Evolutionary conservation across 306 rosid species (phyloP), one percentile per base, ranked within the genome.

Genomic region (Citrullus colocynthis): DNA sequence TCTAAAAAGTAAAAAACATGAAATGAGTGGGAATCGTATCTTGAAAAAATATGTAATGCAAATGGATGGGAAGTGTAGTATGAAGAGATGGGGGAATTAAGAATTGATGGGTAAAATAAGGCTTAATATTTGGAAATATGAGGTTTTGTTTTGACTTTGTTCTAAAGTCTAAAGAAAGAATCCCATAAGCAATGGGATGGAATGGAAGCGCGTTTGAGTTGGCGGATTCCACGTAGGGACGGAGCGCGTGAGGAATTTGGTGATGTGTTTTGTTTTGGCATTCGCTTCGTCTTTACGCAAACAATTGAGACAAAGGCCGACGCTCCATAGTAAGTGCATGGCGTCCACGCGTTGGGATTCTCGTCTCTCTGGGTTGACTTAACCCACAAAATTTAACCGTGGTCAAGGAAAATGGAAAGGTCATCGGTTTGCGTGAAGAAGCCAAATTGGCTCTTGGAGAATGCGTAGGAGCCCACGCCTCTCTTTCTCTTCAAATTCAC

Each of bases 401-500:
- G 59, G 59, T 55, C 18, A 55, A 52, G 20, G 14, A 9, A 52
- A 15, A 4, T 7, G 59, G 59, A 55, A 55, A 55, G 70, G 44
- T 16, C 71, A 34, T 64, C 1, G 42, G 15, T 15, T 72, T 52
- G 80, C 65, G 76, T 76, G 76, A 64, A 21, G 58, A 60, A 45
- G 49, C 77, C 2, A 83, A 75, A 21, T 37, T 80, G 81, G 86
- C 81, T 56, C 76, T 81, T 84, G 37, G 87, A 3, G 37, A 84
- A 7, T 44, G 28, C 51, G 56, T 73, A 76, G 76, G 49, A 75
- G 61, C 73, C 58, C 34, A 34, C 59, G 28, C 73, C 34, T 21
- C 20, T 3, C 12, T 14, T 51, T 5, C 56, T 5, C 56, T 48
- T 48, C 54, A 48, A 2, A 48, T 48, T 48, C 3, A 5, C 12